phyloP scores from a whole-genome alignment of 2,329 filamentous ascomycete species.

The Colletotrichum limetticola region DNA sequence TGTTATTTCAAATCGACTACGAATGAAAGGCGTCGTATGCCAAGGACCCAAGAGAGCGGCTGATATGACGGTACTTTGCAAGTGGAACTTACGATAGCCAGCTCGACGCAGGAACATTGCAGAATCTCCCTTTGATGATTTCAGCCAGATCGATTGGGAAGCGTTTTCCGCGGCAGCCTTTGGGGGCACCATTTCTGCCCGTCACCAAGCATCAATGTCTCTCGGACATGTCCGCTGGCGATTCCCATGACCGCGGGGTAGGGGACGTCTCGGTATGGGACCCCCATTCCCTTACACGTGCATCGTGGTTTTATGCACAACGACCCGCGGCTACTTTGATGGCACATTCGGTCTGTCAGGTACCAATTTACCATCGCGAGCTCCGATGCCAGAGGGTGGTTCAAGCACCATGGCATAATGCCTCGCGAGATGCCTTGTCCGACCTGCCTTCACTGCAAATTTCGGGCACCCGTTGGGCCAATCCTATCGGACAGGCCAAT shows the following conservation, averaged over 20 bases:
- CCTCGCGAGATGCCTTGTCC: slow-evolving; percentile 28
- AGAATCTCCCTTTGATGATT: neutral
- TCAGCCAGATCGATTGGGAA: too few species aligned
- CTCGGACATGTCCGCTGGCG: slow-evolving; percentile 24
- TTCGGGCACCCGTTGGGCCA: slow-evolving; percentile 8
- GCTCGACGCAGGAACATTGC: neutral
- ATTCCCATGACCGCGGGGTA: neutral
- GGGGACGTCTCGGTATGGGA: neutral
- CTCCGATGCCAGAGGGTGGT: slow-evolving; percentile 5
- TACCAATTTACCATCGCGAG: slow-evolving; percentile 12
- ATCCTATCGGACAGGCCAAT: slow-evolving; percentile 1
- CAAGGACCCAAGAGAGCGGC: neutral
- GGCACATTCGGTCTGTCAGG: neutral
- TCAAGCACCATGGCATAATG: neutral
- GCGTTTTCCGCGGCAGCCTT: neutral
- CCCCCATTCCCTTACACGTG: neutral
- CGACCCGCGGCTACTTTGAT: neutral
- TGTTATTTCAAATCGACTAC: neutral
- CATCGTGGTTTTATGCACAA: slow-evolving; percentile 6
- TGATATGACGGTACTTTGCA: neutral
- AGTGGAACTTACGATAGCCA: neutral
- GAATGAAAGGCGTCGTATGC: neutral
- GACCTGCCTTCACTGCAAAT: slow-evolving; percentile 5
- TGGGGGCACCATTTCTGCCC: neutral
- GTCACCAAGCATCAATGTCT: neutral